A percentile compares a stretch with the other conserved stretches of the same genome.
Evolutionary conservation across 2,329 filamentous ascomycete genomes (phyloP).

Genomic region (Fusarium sp.): DNA sequence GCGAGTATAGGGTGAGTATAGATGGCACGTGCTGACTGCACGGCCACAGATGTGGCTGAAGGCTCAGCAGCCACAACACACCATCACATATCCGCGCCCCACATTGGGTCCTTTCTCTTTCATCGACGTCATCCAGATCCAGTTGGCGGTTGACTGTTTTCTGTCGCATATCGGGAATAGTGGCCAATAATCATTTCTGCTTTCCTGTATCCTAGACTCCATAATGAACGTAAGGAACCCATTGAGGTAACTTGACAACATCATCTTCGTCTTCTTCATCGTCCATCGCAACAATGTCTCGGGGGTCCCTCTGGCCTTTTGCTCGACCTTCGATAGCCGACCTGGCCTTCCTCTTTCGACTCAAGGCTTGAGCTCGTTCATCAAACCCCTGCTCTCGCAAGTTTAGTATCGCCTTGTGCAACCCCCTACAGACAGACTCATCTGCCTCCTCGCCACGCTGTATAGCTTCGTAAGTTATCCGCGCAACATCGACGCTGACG

Average conservation of each 20-base stretch:
- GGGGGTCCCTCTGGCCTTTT: background rate
- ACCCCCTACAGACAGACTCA: background rate
- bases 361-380: background rate
- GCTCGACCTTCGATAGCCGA: background rate
- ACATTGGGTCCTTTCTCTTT: too few relatives aligned
- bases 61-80: too few relatives aligned
- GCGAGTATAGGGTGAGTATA: too few relatives aligned
- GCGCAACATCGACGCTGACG: background rate
- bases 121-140: too few relatives aligned
- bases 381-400: background rate
- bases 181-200: too few relatives aligned
- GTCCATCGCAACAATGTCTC: background rate
- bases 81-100: too few relatives aligned
- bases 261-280: background rate
- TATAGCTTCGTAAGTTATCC: background rate
- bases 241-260: background rate
- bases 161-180: fast-evolving
- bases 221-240: background rate
- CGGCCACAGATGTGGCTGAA: too few relatives aligned
- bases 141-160: too few relatives aligned
- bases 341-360: background rate
- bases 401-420: background rate
- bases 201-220: background rate
- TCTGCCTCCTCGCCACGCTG: background rate
- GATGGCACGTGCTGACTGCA: too few relatives aligned